These are phyloP conservation scores for Solanum pinnatisectum DNA, from an alignment of 257 asterid species.

Conservation along the genomic window DNA sequence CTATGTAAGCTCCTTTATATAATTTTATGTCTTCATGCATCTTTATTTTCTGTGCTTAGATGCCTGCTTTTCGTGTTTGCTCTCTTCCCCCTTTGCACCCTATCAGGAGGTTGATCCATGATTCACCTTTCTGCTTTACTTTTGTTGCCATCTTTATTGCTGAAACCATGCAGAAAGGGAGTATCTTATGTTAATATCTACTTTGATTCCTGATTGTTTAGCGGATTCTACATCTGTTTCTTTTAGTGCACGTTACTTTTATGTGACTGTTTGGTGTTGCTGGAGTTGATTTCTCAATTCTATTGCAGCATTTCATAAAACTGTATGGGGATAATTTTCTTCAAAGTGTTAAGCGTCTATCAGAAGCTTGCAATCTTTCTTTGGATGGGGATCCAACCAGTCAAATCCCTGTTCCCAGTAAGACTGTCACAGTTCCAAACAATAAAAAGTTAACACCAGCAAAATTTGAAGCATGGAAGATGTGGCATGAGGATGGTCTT, in stretches of 20 bases:
- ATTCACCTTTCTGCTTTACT: neutral
- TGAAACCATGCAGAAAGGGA: neutral
- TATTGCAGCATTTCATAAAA: slow-evolving; percentile 61
- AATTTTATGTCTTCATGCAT: neutral
- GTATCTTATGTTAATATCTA: neutral
- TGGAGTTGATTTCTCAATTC: slow-evolving; percentile 16
- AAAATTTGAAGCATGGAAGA: slow-evolving; percentile 85
- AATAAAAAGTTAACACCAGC: slow-evolving; percentile 45
- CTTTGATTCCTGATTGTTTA: neutral
- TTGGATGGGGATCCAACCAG: slow-evolving; percentile 49
- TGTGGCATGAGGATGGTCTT: slow-evolving; percentile 84
- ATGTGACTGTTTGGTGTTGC: neutral
- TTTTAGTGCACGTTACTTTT: neutral
- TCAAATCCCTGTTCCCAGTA: slow-evolving; percentile 30
- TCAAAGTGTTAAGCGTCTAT: slow-evolving; percentile 36
- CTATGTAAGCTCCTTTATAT: neutral
- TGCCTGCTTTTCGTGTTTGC: neutral
- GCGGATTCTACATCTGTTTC: neutral
- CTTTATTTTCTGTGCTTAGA: neutral
- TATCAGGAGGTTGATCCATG: neutral
- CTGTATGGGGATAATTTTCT: slow-evolving; percentile 65
- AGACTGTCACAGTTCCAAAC: slow-evolving; percentile 17
- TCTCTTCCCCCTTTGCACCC: neutral
- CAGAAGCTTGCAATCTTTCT: slow-evolving; percentile 44
- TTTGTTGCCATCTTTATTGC: neutral